Conservation (phyloP, 805 yeast species). For the Wickerhamomyces chaumierensis region DNA sequence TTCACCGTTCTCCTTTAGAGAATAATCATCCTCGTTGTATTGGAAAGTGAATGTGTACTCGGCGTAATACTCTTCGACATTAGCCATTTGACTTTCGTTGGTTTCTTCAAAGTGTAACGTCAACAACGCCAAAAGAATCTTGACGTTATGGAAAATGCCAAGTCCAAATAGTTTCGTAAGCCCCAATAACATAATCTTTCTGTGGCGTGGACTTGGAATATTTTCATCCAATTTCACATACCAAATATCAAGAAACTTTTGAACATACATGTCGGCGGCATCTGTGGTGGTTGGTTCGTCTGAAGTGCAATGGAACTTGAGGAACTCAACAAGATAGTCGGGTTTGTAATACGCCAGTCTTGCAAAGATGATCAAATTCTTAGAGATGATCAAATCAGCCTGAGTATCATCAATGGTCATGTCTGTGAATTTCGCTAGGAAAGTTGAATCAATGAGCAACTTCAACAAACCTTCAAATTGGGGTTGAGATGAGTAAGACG, state of each 20-base stretch:
- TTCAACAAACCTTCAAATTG: constrained; percentile 11
- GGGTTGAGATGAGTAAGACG: constrained; percentile 11
- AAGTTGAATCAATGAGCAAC: constrained; percentile 16
- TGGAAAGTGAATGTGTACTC: constrained; percentile 24
- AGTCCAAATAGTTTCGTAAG: constrained; percentile 38
- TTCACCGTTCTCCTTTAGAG: constrained; percentile 27
- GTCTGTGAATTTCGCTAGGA: constrained; percentile 18
- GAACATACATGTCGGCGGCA: constrained; percentile 14
- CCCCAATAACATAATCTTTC: constrained; percentile 59
- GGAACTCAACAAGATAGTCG: constrained; percentile 12
- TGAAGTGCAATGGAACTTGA: constrained; percentile 20
- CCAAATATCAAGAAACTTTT: constrained; percentile 24
- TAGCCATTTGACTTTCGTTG: constrained; percentile 33
- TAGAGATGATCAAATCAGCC: constrained; percentile 21
- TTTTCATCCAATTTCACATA: constrained; percentile 35
- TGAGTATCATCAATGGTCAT: constrained; percentile 21
- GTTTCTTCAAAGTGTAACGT: constrained; percentile 60
- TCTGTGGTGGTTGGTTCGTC: constrained; percentile 3
- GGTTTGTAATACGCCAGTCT: constrained; percentile 26
- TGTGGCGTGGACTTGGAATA: constrained; percentile 64
- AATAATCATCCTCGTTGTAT: constrained; percentile 15
- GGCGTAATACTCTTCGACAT: constrained; percentile 37
- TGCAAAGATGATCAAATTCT: constrained; percentile 24
- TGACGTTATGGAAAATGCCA: constrained; percentile 22
- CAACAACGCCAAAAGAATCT: constrained; percentile 30